Conservation (phyloP, 1,284 basidiomycete genomes). For the Bondarzewia mesenterica region DNA sequence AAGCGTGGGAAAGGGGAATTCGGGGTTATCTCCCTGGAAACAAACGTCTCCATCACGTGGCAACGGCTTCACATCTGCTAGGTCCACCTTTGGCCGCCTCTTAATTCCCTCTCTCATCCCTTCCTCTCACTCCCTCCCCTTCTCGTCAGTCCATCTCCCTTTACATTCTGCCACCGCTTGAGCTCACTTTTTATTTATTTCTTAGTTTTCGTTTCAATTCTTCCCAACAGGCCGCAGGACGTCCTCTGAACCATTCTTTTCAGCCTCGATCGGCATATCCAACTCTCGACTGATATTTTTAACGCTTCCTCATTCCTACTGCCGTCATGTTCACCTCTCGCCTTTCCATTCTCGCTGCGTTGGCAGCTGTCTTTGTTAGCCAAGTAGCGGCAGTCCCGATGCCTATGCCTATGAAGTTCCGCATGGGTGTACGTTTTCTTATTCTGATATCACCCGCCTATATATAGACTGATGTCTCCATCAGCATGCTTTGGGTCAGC, state of each 20-base stretch:
- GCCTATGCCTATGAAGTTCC: constrained; percentile 29
- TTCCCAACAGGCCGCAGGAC: constrained; percentile 26
- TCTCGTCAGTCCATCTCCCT: constrained; percentile 18
- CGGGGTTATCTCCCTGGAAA: constrained; percentile 2
- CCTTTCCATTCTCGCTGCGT: constrained; percentile 29
- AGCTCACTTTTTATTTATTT: constrained; percentile 14
- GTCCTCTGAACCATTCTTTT: constrained; percentile 22
- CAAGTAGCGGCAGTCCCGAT: constrained; percentile 38
- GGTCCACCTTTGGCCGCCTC: constrained; percentile 15
- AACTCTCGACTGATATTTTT: constrained; percentile 9
- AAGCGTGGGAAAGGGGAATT: not conserved
- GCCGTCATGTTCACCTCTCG: constrained; percentile 35
- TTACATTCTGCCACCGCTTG: not conserved
- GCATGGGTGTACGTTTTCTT: constrained; percentile 1
- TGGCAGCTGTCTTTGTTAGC: constrained; percentile 37
- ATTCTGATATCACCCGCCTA: not conserved
- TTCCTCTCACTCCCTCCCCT: constrained; percentile 25
- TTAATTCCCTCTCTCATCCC: constrained; percentile 11
- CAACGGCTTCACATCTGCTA: constrained; percentile 6
- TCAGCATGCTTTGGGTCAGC: constrained; percentile 19
- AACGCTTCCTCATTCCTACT: constrained; percentile 1
- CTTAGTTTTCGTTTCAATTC: constrained; percentile 4
- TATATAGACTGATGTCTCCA: not conserved
- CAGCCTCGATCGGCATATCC: constrained; percentile 11
- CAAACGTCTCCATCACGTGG: not conserved